Percentiles rank a stretch among this genome's conserved stretches.
Conservation (phyloP, 2,329 filamentous ascomycete genomes). For the Cryphonectria japonica region DNA sequence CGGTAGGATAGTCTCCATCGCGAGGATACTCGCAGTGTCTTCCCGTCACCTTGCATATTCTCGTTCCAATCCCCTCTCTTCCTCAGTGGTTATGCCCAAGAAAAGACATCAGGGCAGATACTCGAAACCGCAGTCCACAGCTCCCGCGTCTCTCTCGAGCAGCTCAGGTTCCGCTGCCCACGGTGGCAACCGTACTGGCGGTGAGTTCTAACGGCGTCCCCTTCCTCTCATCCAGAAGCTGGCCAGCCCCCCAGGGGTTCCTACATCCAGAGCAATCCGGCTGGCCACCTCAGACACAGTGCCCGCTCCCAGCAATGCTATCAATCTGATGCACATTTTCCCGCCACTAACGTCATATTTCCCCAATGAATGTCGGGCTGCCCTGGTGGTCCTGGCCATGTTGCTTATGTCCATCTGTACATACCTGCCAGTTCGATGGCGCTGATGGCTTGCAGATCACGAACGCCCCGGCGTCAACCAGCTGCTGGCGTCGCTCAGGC, state of each 20-base stretch:
- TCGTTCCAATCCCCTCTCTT: neutral
- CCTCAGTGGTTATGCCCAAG: slow-evolving; percentile 58
- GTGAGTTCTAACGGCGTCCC: slow-evolving; percentile 18
- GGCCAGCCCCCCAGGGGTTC: slow-evolving; percentile 1
- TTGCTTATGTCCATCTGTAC: neutral
- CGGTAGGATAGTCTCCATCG: neutral
- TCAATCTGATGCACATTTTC: slow-evolving; percentile 16
- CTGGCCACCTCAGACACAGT: slow-evolving; percentile 5
- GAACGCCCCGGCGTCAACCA: slow-evolving; percentile 60
- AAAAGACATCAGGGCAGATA: slow-evolving; percentile 61
- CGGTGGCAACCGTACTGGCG: slow-evolving; percentile 15
- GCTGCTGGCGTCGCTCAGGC: slow-evolving; percentile 60
- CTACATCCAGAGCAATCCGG: neutral
- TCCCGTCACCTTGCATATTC: slow-evolving; percentile 8
- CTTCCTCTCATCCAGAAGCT: neutral
- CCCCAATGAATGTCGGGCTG: neutral
- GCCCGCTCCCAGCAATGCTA: neutral
- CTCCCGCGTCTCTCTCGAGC: slow-evolving; percentile 50
- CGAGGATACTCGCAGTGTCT: slow-evolving; percentile 1
- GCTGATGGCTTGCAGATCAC: slow-evolving; percentile 34
- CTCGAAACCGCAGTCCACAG: slow-evolving; percentile 62
- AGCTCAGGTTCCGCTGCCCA: slow-evolving; percentile 36
- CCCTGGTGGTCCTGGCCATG: neutral
- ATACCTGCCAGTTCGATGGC: slow-evolving; percentile 17
- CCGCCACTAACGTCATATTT: slow-evolving; percentile 1